These are phyloP conservation scores for Silene conica DNA, from an alignment of 148 eudicot genomes.

Conservation along the genomic window DNA sequence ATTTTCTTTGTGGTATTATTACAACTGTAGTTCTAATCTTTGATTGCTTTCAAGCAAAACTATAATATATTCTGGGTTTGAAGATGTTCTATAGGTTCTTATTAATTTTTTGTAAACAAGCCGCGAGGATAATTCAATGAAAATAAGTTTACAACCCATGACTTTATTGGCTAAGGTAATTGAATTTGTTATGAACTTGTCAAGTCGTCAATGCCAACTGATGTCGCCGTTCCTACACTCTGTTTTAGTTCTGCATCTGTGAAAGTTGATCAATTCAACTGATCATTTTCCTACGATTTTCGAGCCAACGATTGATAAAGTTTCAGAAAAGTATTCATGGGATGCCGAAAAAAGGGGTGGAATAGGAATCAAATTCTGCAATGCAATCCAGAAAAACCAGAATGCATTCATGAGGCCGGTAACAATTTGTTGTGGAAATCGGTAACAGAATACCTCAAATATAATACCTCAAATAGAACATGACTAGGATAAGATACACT, in stretches of 20 bases:
- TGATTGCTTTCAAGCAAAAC: not conserved
- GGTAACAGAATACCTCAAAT: not conserved
- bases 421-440: not conserved
- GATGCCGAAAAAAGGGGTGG: no score
- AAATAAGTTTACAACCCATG: no score
- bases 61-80: not conserved
- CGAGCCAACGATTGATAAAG: not conserved
- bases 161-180: no score
- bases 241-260: no score
- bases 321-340: not conserved
- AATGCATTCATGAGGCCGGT: no score
- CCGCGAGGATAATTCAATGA: no score
- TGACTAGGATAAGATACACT: not conserved
- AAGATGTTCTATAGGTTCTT: not conserved
- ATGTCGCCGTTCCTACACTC: no score
- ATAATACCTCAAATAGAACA: not conserved
- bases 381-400: not conserved
- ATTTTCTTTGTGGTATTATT: constrained; percentile 7
- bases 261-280: no score
- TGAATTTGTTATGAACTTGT: no score
- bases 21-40: not conserved
- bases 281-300: not conserved
- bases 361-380: not conserved
- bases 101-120: no score
- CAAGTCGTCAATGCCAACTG: no score